Evolutionary conservation across 352 stramenopile genomes (phyloP).

Genomic region (Pythium apleroticum): DNA sequence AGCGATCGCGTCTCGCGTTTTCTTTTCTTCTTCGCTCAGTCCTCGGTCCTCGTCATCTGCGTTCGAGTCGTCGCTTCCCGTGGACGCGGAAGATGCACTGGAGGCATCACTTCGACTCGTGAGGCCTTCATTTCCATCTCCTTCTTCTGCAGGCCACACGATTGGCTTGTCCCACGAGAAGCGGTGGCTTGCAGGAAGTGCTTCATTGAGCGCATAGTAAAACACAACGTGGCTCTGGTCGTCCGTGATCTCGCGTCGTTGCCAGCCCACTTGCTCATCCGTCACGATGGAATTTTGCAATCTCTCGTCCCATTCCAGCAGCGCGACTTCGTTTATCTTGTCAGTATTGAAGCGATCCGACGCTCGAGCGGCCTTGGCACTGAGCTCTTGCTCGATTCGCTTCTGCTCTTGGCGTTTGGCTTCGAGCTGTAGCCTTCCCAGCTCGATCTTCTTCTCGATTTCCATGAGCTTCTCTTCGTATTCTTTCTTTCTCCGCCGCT

Average conservation of each 20-base stretch:
- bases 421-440: conserved; percentile 49
- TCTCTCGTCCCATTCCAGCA: conserved; percentile 52
- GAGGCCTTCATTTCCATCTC: conserved; percentile 12
- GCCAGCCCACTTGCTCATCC: conserved; percentile 56
- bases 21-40: conserved; percentile 26
- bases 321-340: conserved; percentile 21
- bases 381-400: conserved; percentile 52
- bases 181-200: conserved; percentile 37
- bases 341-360: conserved; percentile 31
- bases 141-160: conserved; percentile 28
- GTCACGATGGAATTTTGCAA: conserved; percentile 43
- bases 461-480: conserved; percentile 58
- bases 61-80: conserved; percentile 8
- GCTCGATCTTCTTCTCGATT: conserved; percentile 69
- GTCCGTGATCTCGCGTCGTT: conserved; percentile 50
- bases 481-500: conserved; percentile 41
- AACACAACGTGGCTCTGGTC: conserved; percentile 61
- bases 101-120: conserved; percentile 22
- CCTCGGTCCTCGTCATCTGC: conserved; percentile 15
- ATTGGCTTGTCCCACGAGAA: conserved; percentile 58
- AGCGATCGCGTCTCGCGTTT: conserved; percentile 30
- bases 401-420: conserved; percentile 67
- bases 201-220: conserved; percentile 62
- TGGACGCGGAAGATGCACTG: conserved; percentile 19
- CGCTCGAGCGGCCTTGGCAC: conserved; percentile 33